Evolutionary conservation across 148 eudicot genomes (phyloP), one percentile per base, ranked within the genome.

Genomic region (Tetragonia tetragonoides): DNA sequence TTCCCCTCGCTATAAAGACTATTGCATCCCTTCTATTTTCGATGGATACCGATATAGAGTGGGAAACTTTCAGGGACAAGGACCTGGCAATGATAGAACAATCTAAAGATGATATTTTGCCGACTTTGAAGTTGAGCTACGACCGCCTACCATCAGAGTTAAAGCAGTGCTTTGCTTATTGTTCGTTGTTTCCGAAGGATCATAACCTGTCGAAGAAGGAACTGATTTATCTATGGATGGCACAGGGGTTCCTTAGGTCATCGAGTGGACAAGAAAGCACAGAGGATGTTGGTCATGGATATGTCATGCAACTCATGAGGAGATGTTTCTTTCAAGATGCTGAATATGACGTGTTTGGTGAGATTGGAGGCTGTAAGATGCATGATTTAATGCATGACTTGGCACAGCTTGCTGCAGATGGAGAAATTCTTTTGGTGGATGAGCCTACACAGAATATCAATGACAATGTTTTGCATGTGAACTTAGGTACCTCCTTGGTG

Each of bases 141-240:
- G 40, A 72, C 42, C 38, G 47, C 23, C 60, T 75, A 10, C 44
- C 78, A 24, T 14, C 42, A 1, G 5, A 17, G 0, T 44, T 75
- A 18, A 75, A 75, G 42, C 57, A 44, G n/a, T 75, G 78, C 3
- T 62, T 75, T 64, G 56, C 69, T 9, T 75, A 75, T 64, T 75
- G 77, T 62, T 75, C 77, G 6, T 62, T 75, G 34, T 75, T 61
- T 40, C 77, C 68, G 3, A 60, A 60, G 47, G 70, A 46, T 24
- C 3, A 42, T 46, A 2, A 0, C 10, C 46, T 75, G 5, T 24
- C 10, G 5, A 75, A 75, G 46, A 7, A 34, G 5, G 15, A 24
- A 28, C 12, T 75, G 70, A 37, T 75, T 42, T 39, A 47, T 4
- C 7, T 75, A 34, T 75, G 70, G 78, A 44, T 75, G 34, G 78